Conservation (phyloP, 2,329 filamentous ascomycete species). For the Exophiala spinifera region DNA sequence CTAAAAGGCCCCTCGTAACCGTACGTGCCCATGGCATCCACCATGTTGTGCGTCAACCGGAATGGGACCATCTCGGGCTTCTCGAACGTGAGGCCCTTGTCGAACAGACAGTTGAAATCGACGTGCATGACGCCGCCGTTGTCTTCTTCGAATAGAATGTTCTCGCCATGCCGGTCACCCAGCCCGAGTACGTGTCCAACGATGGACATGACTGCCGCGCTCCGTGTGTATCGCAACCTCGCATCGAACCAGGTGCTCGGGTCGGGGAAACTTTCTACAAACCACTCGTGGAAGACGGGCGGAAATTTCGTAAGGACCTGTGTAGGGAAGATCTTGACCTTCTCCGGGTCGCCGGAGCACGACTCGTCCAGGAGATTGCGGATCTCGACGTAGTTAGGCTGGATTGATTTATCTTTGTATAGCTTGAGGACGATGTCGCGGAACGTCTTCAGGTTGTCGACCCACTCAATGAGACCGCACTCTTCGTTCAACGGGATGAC, state of each 20-base stretch:
- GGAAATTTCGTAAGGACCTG: slow-evolving; percentile 60
- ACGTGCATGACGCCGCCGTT: slow-evolving; percentile 95
- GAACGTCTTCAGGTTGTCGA: slow-evolving; percentile 90
- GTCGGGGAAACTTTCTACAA: slow-evolving; percentile 89
- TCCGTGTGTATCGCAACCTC: slow-evolving; percentile 83
- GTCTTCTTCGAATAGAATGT: slow-evolving; percentile 89
- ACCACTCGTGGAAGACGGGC: slow-evolving; percentile 87
- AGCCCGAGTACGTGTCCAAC: slow-evolving; percentile 90
- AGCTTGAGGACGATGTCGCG: slow-evolving; percentile 82
- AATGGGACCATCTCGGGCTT: slow-evolving; percentile 95
- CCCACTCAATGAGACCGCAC: slow-evolving; percentile 97
- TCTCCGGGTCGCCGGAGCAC: slow-evolving; percentile 46
- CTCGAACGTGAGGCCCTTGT: slow-evolving; percentile 92
- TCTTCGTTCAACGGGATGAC: slow-evolving; percentile 97
- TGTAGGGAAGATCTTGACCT: slow-evolving; percentile 52
- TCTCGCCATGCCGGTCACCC: slow-evolving; percentile 94
- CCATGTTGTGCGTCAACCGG: slow-evolving; percentile 97
- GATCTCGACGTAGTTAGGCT: slow-evolving; percentile 63
- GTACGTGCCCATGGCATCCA: slow-evolving; percentile 89
- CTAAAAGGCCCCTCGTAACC: slow-evolving; percentile 92
- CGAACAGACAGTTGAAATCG: slow-evolving; percentile 99
- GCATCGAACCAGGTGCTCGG: slow-evolving; percentile 90
- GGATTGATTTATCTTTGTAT: slow-evolving; percentile 71
- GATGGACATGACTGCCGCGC: slow-evolving; percentile 99
- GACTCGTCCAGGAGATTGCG: slow-evolving; percentile 61